phyloP scores from a whole-genome alignment of 1,139 yeast genomes.

The Taphrina sp. region DNA sequence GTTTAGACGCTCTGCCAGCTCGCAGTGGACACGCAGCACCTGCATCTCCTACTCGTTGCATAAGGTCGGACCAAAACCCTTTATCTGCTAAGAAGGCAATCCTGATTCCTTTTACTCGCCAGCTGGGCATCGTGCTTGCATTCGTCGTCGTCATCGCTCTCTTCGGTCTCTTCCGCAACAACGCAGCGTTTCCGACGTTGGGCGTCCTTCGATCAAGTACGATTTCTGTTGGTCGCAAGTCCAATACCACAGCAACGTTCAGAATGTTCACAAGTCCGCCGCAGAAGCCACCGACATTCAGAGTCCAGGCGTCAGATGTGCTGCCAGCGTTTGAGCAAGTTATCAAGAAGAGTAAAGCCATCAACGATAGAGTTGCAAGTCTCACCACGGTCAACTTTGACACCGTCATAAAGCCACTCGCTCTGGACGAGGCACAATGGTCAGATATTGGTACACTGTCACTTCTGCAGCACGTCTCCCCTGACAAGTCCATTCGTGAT shows the following conservation, averaged over 20 bases:
- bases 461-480: slow-evolving; percentile 69
- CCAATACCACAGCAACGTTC: too few species aligned
- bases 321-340: neutral
- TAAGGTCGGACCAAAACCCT: too few species aligned
- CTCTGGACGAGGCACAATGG: slow-evolving; percentile 38
- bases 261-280: too few species aligned
- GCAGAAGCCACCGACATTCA: neutral
- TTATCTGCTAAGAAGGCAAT: too few species aligned
- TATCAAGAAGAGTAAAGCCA: slow-evolving; percentile 2
- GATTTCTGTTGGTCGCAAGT: too few species aligned
- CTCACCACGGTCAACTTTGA: slow-evolving; percentile 55
- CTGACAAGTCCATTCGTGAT: slow-evolving; percentile 61
- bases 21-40: too few species aligned
- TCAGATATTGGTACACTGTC: slow-evolving; percentile 52
- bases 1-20: too few species aligned
- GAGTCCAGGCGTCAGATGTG: neutral
- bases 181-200: too few species aligned
- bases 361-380: slow-evolving; percentile 57
- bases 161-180: slow-evolving; percentile 1
- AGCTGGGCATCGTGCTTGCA: slow-evolving; percentile 2
- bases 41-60: too few species aligned
- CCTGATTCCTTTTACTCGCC: slow-evolving; percentile 1
- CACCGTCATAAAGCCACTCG: slow-evolving; percentile 54
- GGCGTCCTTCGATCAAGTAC: too few species aligned
- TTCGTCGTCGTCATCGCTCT: neutral